phyloP scores from a whole-genome alignment of 768 basidiomycete genomes.

The Hypsizygus marmoreus region DNA sequence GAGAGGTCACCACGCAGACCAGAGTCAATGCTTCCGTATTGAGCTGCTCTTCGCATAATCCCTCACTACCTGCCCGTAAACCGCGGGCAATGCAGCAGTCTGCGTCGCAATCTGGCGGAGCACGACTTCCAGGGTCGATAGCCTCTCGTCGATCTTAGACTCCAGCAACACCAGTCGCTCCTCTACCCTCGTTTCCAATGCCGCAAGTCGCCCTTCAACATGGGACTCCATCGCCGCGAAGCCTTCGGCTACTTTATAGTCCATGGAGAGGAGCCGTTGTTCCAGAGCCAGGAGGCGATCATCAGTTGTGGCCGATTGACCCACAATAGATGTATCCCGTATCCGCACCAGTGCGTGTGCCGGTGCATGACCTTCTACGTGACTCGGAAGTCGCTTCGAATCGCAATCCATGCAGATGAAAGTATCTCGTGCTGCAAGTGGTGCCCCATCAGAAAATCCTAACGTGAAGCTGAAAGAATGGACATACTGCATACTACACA shows the following conservation, averaged over 20 bases:
- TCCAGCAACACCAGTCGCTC: conserved; percentile 16
- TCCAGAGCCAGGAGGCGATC: conserved; percentile 30
- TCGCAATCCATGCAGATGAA: conserved; percentile 36
- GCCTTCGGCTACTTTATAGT: conserved; percentile 28
- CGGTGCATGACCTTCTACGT: conserved; percentile 8
- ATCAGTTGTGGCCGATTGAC: conserved; percentile 23
- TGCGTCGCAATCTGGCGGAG: conserved; percentile 26
- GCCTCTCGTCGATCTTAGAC: conserved; percentile 17
- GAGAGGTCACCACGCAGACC: background rate
- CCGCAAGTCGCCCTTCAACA: conserved; percentile 27
- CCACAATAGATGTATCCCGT: conserved; percentile 21
- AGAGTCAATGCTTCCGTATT: background rate
- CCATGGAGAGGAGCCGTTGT: conserved; percentile 28
- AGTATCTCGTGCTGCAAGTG: conserved; percentile 29
- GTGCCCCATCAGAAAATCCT: background rate
- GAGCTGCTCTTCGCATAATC: conserved; percentile 15
- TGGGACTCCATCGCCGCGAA: conserved; percentile 24
- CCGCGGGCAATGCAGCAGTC: conserved; percentile 26
- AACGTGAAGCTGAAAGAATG: background rate
- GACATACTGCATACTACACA: conserved; percentile 19
- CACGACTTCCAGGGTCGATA: conserved; percentile 23
- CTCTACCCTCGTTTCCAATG: conserved; percentile 27
- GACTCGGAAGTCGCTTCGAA: conserved; percentile 11
- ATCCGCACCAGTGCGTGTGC: conserved; percentile 32
- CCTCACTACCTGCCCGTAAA: conserved; percentile 28